Base-by-base conservation (phyloP, 2,329 filamentous ascomycete genomes). In the Aspergillus flavus region DNA sequence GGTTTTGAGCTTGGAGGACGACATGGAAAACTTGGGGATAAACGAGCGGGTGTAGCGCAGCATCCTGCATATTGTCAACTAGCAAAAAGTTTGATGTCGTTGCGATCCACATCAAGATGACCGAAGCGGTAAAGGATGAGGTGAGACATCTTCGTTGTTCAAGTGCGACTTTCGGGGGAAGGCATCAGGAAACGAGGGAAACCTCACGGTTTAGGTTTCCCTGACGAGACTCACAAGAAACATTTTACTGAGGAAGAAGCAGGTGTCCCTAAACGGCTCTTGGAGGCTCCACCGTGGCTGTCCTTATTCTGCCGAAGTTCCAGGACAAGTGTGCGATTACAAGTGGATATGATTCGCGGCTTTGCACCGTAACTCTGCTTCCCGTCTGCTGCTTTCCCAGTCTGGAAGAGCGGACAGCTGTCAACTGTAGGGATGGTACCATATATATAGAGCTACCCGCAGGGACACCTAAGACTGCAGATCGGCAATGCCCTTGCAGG, bases 1-100 rank as follows among this genome's bases (percentile, higher is more conserved):
- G 0, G 73, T 97, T 62, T 78, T 96, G 65, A 88, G 87, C 3
- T 85, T 92, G n/a, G 91, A 96, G 71, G 86, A 90, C 61, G 92
- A 96, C 75, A 82, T 95, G 66, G 83, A 87, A 66, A 83, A 81
- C 69, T 76, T 92, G 70, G 86, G 86, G 61, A 72, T 91, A 46
- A 82, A 84, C 57, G 65, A 70, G 65, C 63, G 39, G 23, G 39
- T 2, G 34, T 43, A 45, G 34, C 41, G n/a, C 39, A 39, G 21
- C n/a, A 23, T 52, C 16, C 30, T 32, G 23, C 11, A 23, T 53
- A 19, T 36, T 28, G 23, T 48, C 16, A 21, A 34, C 39, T 36
- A 53, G 52, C 43, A 11, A 12, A 39, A 39, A 32, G 19, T 39
- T 26, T 23, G 52, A 39, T 39, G 30, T 21, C 16, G 21, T 36